Conservation (phyloP, 164 flowering plant genomes). For the Annona squamosa region DNA sequence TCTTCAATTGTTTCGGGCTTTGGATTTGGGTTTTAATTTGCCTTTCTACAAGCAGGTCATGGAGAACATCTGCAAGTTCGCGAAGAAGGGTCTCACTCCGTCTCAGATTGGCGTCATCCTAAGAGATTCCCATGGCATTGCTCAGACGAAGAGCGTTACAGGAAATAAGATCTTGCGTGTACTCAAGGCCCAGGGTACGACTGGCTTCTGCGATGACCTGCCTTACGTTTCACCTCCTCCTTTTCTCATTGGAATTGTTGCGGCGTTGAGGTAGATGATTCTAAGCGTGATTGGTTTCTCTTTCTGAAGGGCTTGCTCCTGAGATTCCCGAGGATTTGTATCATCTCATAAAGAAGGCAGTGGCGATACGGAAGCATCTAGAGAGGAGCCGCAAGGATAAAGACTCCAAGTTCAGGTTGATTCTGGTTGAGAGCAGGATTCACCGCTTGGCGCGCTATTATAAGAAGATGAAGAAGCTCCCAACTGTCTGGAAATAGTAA, state of each 20-base stretch:
- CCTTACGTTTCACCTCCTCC: background rate
- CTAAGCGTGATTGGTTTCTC: background rate
- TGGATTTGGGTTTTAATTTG: background rate
- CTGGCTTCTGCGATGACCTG: background rate
- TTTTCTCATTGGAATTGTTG: background rate
- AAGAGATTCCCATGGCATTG: slow-evolving; percentile 90
- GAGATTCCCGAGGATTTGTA: slow-evolving; percentile 93
- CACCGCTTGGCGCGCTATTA: slow-evolving; percentile 93
- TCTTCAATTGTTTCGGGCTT: background rate
- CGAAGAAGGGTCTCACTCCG: slow-evolving; percentile 87
- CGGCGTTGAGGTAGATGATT: background rate
- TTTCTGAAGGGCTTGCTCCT: slow-evolving; percentile 66
- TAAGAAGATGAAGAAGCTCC: slow-evolving; percentile 94
- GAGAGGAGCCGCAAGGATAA: slow-evolving; percentile 96
- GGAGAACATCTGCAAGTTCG: slow-evolving; percentile 84
- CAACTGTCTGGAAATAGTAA: slow-evolving; percentile 92
- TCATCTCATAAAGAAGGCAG: slow-evolving; percentile 88
- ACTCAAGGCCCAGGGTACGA: slow-evolving; percentile 77
- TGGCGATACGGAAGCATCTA: slow-evolving; percentile 84
- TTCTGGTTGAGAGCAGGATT: slow-evolving; percentile 93
- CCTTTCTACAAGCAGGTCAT: slow-evolving; percentile 46
- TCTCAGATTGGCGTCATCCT: slow-evolving; percentile 94
- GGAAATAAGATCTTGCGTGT: slow-evolving; percentile 88
- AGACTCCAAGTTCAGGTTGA: slow-evolving; percentile 88
- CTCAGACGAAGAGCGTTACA: slow-evolving; percentile 81